Base-by-base conservation (phyloP, 495 filamentous ascomycete genomes). In the Neurospora discreta region DNA sequence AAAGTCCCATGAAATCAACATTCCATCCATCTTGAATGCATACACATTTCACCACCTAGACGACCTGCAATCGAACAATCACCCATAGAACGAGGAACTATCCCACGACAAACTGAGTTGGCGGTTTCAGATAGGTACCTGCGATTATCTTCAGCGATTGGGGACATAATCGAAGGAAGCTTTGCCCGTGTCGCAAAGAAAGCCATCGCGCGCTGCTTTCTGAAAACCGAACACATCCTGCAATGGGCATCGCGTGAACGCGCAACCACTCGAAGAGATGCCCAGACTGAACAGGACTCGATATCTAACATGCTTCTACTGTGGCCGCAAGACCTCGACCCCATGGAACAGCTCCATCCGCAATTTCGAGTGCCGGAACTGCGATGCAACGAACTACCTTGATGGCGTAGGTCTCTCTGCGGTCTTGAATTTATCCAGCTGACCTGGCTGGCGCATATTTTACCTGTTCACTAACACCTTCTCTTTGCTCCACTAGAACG, bases 311-410 rank as follows among this genome's bases (percentile, higher is more conserved):
- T 95, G 92, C 83, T 93, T 93, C 82, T 93, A 92, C 77, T 95
- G 92, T 79, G 89, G 90, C 75, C 79, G 80, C 78, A 88, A 83
- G 73, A 90, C 90, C 36, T 81, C 84, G 20, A 83, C 87, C 46
- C 80, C 81, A 70, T 84, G 85, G 69, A 83, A 85, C 74, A 84
- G 85, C 68, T 76, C 79, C 39, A 76, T 88, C 33, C 78, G 85
- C 71, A 85, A 88, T 77, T 95, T 91, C 81, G 83, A 87, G 20
- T 97, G 93, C 76, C 77, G 84, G 13, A 82, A 87, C 70, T 97
- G 93, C 82, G 91, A 93, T 73, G 90, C 92, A 26, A 87, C 90
- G 71, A 97, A 97, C 81, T 92, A 90, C 81, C 82, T 96, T 10
- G 94, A 97, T 77, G 82, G 87, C 79, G 88, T 87, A 77, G 42